Conservation (phyloP, 2,329 filamentous ascomycete genomes). For the Albifimbria verrucaria region DNA sequence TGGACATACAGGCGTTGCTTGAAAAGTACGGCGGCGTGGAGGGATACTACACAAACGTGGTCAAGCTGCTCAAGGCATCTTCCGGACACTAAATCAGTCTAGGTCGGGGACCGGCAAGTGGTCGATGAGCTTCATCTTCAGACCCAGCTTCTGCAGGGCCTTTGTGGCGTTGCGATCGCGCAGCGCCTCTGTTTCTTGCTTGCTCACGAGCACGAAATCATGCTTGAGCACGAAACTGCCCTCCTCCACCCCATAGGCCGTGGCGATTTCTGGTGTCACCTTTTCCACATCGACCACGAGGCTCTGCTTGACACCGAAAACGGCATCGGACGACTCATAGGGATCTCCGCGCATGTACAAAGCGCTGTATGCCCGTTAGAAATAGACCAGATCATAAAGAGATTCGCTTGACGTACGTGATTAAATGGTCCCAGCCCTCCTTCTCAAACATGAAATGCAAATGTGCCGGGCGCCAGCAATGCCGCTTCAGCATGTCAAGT, state of each 20-base stretch:
- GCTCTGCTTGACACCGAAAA: conserved; percentile 83
- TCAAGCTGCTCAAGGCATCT: conserved; percentile 53
- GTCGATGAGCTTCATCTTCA: conserved; percentile 69
- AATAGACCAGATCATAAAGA: not conserved
- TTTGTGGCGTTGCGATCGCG: conserved; percentile 62
- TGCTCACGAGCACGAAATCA: conserved; percentile 64
- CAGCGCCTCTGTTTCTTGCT: conserved; percentile 58
- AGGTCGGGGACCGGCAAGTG: conserved; percentile 72
- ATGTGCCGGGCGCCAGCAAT: conserved; percentile 74
- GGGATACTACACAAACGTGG: conserved; percentile 58
- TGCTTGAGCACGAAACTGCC: conserved; percentile 63
- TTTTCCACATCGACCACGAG: conserved; percentile 62
- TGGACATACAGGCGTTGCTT: conserved; percentile 43
- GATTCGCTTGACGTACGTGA: conserved; percentile 61
- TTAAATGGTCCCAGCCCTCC: conserved; percentile 71
- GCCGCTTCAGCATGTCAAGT: conserved; percentile 62
- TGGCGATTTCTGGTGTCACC: conserved; percentile 50
- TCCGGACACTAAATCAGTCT: conserved; percentile 24
- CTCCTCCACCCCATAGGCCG: conserved; percentile 61
- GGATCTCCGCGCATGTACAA: conserved; percentile 75
- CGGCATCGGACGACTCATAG: conserved; percentile 79
- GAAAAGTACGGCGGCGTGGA: conserved; percentile 51
- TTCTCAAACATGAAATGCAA: conserved; percentile 91
- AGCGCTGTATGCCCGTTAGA: conserved; percentile 46
- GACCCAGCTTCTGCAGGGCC: conserved; percentile 64